These are phyloP conservation scores for Cercospora sp. DNA, from an alignment of 2,329 filamentous ascomycete species.

Conservation along the genomic window DNA sequence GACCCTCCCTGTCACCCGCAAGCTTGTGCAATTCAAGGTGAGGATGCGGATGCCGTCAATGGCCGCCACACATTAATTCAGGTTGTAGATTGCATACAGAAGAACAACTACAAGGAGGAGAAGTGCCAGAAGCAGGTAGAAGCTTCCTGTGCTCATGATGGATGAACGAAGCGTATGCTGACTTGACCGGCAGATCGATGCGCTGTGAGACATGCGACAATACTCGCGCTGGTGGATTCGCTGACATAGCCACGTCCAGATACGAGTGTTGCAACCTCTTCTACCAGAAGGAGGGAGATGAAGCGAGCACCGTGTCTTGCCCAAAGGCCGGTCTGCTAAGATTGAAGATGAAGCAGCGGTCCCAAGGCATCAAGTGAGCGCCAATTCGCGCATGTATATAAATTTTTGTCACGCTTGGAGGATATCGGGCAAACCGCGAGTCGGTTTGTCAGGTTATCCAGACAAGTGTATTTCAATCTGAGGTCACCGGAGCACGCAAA, in stretches of 20 bases:
- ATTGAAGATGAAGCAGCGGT: slow-evolving; percentile 80
- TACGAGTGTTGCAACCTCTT: slow-evolving; percentile 94
- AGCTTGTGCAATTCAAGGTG: slow-evolving; percentile 91
- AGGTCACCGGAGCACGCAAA: slow-evolving; percentile 96
- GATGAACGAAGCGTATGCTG: slow-evolving; percentile 4
- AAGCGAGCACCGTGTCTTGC: slow-evolving; percentile 76
- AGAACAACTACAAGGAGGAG: slow-evolving; percentile 80
- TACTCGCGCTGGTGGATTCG: not conserved
- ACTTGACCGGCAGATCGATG: slow-evolving; percentile 62
- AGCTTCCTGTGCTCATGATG: not conserved
- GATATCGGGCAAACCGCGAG: slow-evolving; percentile 42
- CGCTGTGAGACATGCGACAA: slow-evolving; percentile 50
- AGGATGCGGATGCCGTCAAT: slow-evolving; percentile 17
- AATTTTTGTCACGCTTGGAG: slow-evolving; percentile 43
- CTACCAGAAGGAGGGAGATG: slow-evolving; percentile 75
- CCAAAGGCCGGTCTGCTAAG: slow-evolving; percentile 75
- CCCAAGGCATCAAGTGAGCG: slow-evolving; percentile 42
- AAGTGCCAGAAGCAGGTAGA: slow-evolving; percentile 66
- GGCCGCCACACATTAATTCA: not conserved
- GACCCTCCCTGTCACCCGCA: slow-evolving; percentile 82
- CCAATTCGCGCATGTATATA: slow-evolving; percentile 5
- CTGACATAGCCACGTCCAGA: not conserved
- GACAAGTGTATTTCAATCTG: slow-evolving; percentile 64
- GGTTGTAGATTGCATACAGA: slow-evolving; percentile 65
- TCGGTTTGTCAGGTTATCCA: slow-evolving; percentile 50